Conservation (phyloP, 2,329 filamentous ascomycete species). For the Sporothrix humicola region DNA sequence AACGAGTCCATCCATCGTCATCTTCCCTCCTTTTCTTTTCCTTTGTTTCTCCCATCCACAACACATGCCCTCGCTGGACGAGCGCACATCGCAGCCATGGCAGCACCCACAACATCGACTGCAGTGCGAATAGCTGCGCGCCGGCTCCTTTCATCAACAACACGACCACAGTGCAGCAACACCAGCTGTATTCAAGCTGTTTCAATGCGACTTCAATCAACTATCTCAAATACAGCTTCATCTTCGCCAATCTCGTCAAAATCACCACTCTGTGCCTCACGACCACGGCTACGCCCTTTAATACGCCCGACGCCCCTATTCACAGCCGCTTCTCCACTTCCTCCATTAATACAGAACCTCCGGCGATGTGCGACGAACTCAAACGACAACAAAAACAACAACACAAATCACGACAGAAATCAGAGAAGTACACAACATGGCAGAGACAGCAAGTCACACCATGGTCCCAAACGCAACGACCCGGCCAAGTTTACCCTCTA, state of each 20-base stretch:
- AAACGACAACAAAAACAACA: background rate
- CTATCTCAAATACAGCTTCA: background rate
- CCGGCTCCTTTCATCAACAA: background rate
- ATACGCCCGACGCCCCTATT: too few relatives aligned
- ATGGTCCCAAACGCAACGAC: background rate
- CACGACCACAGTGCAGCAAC: background rate
- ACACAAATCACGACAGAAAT: background rate
- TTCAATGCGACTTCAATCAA: background rate
- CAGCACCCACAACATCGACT: background rate
- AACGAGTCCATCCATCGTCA: too few relatives aligned
- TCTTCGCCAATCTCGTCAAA: background rate
- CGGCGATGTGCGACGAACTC: background rate
- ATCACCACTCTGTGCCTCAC: background rate
- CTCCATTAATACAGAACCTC: background rate
- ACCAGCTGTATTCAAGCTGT: too few relatives aligned
- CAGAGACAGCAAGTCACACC: background rate
- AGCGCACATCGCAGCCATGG: background rate
- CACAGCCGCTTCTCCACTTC: background rate
- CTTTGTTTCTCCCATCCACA: background rate
- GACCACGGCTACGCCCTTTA: background rate
- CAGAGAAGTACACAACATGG: background rate
- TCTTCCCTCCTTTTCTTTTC: background rate
- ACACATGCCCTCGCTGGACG: background rate
- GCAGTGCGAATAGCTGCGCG: constrained; percentile 14
- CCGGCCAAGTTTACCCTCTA: constrained; percentile 27